Percentiles rank a stretch among this genome's conserved stretches.
Evolutionary conservation across 2,329 filamentous ascomycete genomes (phyloP).

Genomic region (Cladosporium cucumerinum): DNA sequence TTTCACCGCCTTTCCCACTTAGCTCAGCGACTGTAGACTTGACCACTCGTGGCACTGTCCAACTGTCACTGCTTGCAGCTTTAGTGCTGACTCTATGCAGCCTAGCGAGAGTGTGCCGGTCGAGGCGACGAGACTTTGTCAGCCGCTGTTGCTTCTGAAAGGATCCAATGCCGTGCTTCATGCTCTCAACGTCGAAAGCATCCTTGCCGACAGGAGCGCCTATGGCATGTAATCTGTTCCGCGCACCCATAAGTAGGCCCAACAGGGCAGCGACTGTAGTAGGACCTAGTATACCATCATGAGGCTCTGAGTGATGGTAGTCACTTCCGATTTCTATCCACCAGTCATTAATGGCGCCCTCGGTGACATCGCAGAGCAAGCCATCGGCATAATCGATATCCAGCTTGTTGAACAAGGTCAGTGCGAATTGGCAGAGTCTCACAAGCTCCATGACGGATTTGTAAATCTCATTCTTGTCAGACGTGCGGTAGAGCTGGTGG

Average conservation of each 20-base stretch:
- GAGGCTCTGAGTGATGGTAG: conserved; percentile 87
- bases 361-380: conserved; percentile 86
- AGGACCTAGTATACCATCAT: conserved; percentile 86
- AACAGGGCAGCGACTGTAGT: conserved; percentile 86
- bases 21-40: conserved; percentile 94
- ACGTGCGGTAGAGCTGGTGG: conserved; percentile 82
- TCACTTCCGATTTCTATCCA: conserved; percentile 92
- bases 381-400: conserved; percentile 89
- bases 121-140: conserved; percentile 71
- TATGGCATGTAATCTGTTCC: conserved; percentile 81
- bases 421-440: conserved; percentile 83
- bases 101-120: conserved; percentile 76
- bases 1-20: conserved; percentile 87
- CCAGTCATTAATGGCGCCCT: conserved; percentile 87
- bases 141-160: conserved; percentile 91
- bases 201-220: conserved; percentile 86
- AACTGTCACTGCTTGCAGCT: conserved; percentile 81
- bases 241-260: conserved; percentile 82
- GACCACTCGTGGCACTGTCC: conserved; percentile 88
- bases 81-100: conserved; percentile 85
- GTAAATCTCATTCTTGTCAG: conserved; percentile 74
- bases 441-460: conserved; percentile 82
- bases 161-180: conserved; percentile 77
- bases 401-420: conserved; percentile 83
- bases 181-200: conserved; percentile 78